phyloP scores from a whole-genome alignment of 2,329 filamentous ascomycete genomes.

The Akanthomyces muscarius region DNA sequence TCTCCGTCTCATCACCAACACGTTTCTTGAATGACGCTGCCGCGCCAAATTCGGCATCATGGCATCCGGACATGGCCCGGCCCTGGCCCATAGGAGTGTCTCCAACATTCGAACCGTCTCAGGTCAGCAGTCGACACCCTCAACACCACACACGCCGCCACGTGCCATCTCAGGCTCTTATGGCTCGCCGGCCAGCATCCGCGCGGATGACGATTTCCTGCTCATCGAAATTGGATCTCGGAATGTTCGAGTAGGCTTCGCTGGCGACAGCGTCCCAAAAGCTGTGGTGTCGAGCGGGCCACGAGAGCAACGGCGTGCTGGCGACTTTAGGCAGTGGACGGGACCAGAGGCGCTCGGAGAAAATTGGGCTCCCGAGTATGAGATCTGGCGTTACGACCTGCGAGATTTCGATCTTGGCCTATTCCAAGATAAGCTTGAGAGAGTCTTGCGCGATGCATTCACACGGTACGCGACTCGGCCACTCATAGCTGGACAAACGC shows the following conservation, averaged over 20 bases:
- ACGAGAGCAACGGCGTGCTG: conserved; percentile 69
- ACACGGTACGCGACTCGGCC: conserved; percentile 60
- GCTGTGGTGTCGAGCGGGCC: conserved; percentile 66
- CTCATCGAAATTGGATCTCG: conserved; percentile 81
- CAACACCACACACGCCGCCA: conserved; percentile 57
- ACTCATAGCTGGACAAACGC: not conserved
- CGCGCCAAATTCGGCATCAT: conserved; percentile 28
- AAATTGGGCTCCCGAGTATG: conserved; percentile 59
- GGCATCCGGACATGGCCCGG: conserved; percentile 41
- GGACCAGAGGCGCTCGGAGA: conserved; percentile 43
- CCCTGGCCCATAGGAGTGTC: conserved; percentile 55
- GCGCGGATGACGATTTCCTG: conserved; percentile 77
- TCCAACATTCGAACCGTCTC: conserved; percentile 48
- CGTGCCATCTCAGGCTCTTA: conserved; percentile 52
- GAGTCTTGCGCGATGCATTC: conserved; percentile 75
- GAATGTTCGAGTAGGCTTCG: conserved; percentile 77
- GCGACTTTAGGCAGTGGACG: conserved; percentile 74
- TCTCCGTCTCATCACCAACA: not conserved
- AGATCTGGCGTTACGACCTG: conserved; percentile 78
- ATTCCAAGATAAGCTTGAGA: conserved; percentile 81
- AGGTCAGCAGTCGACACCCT: conserved; percentile 16
- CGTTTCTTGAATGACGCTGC: not conserved
- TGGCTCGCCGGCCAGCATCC: conserved; percentile 56
- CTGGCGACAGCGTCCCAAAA: conserved; percentile 77
- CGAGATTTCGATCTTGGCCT: conserved; percentile 70